Percentiles rank a stretch among this genome's conserved stretches.
Conservation (phyloP, 805 yeast species). For the Metschnikowia proteae region DNA sequence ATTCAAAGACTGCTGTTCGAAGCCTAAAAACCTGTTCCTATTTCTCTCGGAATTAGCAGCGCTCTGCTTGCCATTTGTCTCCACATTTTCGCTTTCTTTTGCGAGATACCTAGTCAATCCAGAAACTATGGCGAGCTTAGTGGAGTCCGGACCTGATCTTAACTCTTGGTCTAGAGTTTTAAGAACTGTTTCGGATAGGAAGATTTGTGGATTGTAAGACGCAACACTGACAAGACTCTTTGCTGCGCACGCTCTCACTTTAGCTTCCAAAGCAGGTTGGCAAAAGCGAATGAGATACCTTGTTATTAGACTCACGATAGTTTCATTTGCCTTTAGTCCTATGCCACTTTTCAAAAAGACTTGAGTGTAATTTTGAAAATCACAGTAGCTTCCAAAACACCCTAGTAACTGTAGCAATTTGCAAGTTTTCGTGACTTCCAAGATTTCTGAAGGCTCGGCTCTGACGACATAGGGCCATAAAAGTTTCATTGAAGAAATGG, state of each 20-base stretch:
- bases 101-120: conserved; percentile 57
- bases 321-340: conserved; percentile 48
- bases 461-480: conserved; percentile 28
- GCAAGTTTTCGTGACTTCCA: conserved; percentile 34
- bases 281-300: conserved; percentile 58
- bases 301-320: conserved; percentile 54
- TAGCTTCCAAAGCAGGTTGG: conserved; percentile 24
- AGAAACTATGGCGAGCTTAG: conserved; percentile 50
- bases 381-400: conserved; percentile 64
- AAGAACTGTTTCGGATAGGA: conserved; percentile 53
- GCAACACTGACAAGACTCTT: conserved; percentile 59
- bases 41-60: conserved; percentile 36
- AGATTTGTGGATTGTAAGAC: conserved; percentile 60
- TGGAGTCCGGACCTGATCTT: conserved; percentile 28
- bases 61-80: conserved; percentile 22
- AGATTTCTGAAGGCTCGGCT: neutral
- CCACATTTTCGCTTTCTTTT: conserved; percentile 53
- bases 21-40: conserved; percentile 48
- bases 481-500: conserved; percentile 55
- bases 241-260: conserved; percentile 49
- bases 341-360: conserved; percentile 38
- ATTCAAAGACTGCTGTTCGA: conserved; percentile 42
- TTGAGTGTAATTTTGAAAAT: conserved; percentile 46
- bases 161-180: conserved; percentile 51
- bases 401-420: conserved; percentile 64